A percentile compares a stretch with the other conserved stretches of the same genome.
Conservation (phyloP, 129 eudicot genomes). For the Centaurea solstitialis region DNA sequence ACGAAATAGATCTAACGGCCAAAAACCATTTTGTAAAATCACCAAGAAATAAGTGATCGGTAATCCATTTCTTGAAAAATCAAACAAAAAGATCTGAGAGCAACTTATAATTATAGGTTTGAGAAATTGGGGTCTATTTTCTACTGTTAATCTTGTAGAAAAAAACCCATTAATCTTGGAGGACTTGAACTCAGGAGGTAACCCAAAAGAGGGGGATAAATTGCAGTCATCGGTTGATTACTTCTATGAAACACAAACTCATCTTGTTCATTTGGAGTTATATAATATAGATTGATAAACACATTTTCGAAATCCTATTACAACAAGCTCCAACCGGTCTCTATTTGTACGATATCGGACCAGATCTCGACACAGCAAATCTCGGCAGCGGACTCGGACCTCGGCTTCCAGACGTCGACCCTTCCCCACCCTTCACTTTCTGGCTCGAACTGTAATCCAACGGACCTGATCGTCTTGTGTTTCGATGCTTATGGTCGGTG, state of each 20-base stretch:
- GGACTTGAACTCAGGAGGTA: too few relatives aligned
- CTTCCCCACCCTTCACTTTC: conserved; percentile 62
- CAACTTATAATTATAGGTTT: background rate
- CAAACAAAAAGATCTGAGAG: background rate
- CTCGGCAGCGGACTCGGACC: conserved; percentile 98
- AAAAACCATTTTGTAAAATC: too few relatives aligned
- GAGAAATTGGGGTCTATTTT: too few relatives aligned
- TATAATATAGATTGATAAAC: conserved; percentile 15
- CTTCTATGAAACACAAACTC: conserved; percentile 16
- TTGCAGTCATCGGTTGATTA: conserved; percentile 15
- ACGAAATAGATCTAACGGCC: too few relatives aligned
- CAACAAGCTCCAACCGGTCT: conserved; percentile 7
- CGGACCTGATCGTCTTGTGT: conserved; percentile 83
- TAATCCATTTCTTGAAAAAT: too few relatives aligned
- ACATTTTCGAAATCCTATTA: conserved; percentile 16
- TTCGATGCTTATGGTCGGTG: conserved; percentile 47
- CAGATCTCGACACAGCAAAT: conserved; percentile 94
- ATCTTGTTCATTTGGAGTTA: conserved; percentile 13
- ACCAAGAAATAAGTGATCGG: too few relatives aligned
- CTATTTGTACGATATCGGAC: conserved; percentile 85
- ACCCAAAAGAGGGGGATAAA: background rate
- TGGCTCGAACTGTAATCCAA: conserved; percentile 71
- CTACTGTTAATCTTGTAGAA: too few relatives aligned
- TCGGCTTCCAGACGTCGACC: conserved; percentile 81
- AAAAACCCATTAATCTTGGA: too few relatives aligned